These are phyloP conservation scores for Torulaspora franciscae DNA, from an alignment of 805 yeast genomes.

Conservation along the genomic window DNA sequence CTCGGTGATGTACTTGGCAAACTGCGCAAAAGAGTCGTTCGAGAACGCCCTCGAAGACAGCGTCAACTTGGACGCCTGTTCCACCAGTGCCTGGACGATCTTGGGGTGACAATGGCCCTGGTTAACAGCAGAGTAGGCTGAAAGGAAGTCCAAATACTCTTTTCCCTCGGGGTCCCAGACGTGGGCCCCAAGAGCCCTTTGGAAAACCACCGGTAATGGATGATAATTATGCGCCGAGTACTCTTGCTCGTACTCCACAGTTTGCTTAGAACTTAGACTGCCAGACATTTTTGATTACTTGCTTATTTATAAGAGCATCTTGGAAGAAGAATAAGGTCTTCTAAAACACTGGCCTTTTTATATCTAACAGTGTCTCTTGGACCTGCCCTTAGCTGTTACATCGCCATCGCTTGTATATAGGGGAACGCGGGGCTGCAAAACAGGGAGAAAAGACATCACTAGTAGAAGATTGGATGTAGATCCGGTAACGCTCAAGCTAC, in stretches of 20 bases:
- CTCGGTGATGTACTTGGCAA: constrained; percentile 83
- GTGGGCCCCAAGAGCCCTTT: constrained; percentile 81
- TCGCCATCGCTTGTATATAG: constrained; percentile 14
- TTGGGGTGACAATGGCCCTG: constrained; percentile 98
- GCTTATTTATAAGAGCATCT: neutral
- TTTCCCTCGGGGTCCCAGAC: constrained; percentile 99
- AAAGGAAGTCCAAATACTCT: constrained; percentile 84
- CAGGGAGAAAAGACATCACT: neutral
- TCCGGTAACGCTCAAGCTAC: no score
- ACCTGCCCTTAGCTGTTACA: constrained; percentile 10
- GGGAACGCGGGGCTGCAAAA: neutral
- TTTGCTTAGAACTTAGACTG: constrained; percentile 53
- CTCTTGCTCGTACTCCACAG: constrained; percentile 63
- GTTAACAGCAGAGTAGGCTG: constrained; percentile 95
- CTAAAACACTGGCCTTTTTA: constrained; percentile 5
- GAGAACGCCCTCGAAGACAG: constrained; percentile 90
- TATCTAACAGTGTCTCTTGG: constrained; percentile 5
- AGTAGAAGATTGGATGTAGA: no score
- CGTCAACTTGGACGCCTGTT: constrained; percentile 81
- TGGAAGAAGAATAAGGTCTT: neutral
- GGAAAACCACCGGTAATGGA: constrained; percentile 91
- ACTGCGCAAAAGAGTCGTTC: constrained; percentile 79
- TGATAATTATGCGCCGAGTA: constrained; percentile 97
- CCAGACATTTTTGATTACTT: constrained; percentile 36
- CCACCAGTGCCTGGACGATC: constrained; percentile 75